phyloP scores from a whole-genome alignment of 2,329 filamentous ascomycete species.

The Rugonectria rugulosa region DNA sequence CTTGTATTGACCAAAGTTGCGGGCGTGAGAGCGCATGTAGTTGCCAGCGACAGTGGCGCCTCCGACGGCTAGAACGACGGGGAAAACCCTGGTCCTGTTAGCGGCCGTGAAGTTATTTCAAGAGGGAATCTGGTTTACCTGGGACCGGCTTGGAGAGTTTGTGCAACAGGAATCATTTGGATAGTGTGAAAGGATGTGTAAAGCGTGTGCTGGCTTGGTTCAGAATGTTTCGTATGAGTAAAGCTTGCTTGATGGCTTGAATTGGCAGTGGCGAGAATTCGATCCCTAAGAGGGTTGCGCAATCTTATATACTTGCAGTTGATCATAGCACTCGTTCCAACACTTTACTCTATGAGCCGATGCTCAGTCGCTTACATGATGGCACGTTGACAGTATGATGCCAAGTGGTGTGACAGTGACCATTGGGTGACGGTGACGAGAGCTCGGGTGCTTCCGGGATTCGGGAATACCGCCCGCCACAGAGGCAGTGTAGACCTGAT shows the following conservation, averaged over 20 bases:
- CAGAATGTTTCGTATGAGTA: not conserved
- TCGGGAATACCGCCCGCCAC: no score
- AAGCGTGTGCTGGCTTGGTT: not conserved
- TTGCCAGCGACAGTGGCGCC: conserved; percentile 29
- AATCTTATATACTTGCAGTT: conserved; percentile 27
- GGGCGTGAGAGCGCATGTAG: conserved; percentile 19
- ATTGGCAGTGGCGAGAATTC: conserved; percentile 4
- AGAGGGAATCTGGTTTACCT: conserved; percentile 22
- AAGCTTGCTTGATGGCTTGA: not conserved
- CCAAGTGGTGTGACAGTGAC: conserved; percentile 34
- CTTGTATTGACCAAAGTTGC: conserved; percentile 9
- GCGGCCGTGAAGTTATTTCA: not conserved
- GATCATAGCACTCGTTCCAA: not conserved
- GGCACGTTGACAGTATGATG: conserved; percentile 33
- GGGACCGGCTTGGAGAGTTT: conserved; percentile 16
- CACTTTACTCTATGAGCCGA: conserved; percentile 3
- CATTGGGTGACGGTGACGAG: conserved; percentile 14
- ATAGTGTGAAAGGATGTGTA: not conserved
- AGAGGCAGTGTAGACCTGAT: no score
- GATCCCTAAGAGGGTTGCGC: not conserved
- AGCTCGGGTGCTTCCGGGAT: conserved; percentile 29
- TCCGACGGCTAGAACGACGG: conserved; percentile 32
- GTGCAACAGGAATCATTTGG: conserved; percentile 31
- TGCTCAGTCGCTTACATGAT: conserved; percentile 11
- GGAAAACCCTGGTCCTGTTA: conserved; percentile 28